Evolutionary conservation across 257 asterid genomes (phyloP), one percentile per base, ranked within the genome.

Genomic region (Lavandula angustifolia): DNA sequence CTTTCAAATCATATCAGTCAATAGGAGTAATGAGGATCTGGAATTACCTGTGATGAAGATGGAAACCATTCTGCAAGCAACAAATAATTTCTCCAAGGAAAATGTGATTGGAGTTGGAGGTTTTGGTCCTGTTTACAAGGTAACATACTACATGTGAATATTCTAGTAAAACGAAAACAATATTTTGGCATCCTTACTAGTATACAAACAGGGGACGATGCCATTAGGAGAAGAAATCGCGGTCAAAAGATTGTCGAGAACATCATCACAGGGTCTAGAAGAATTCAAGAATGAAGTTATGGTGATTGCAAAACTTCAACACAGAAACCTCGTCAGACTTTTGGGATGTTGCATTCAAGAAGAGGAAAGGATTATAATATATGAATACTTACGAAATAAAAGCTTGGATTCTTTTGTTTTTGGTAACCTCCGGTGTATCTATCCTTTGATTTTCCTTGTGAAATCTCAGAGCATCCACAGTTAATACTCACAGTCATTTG

Each of bases 201-300:
- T n/a, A n/a, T n/a, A 12, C 22, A 43, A n/a, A 41, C 74, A 77
- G 81, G 81, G 81, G 1, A 16, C 27, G 10, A 62, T 72, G 61
- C 56, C 54, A 35, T 44, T 47, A 1, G 67, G 52, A n/a, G n/a
- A n/a, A n/a, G n/a, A n/a, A n/a, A n/a, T n/a, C n/a, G n/a, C n/a
- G n/a, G n/a, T n/a, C n/a, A 82, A 82, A 66, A 68, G 81, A 54
- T 67, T 76, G 38, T 82, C 82, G 3, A 54, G 62, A 54, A 48
- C 56, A 57, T 82, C 87, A 2, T 38, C 60, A 6, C 84, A 76
- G 52, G 87, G 87, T 61, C 60, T n/a, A n/a, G n/a, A n/a, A n/a
- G n/a, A n/a, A n/a, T n/a, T n/a, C n/a, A n/a, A n/a, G n/a, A n/a
- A n/a, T n/a, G n/a, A n/a, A n/a, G n/a, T n/a, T n/a, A n/a, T n/a